A percentile compares a stretch with the other conserved stretches of the same genome.
These are phyloP conservation scores for Tillandsia fasciculata DNA, from an alignment of 176 grass and related monocot species.

Conservation along the genomic window DNA sequence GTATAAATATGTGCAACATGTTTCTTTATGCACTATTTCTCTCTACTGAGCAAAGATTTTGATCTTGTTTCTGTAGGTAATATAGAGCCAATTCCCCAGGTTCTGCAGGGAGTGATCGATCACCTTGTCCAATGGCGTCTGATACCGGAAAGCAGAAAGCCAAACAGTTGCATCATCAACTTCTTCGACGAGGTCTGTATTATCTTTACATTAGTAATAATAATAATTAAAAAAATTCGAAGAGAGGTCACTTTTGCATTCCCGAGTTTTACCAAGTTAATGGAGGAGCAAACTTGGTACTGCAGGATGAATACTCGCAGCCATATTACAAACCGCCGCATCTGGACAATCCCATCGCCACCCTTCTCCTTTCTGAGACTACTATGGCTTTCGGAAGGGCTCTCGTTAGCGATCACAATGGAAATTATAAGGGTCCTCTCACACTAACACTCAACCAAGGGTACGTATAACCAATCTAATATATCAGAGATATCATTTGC, in stretches of 20 bases:
- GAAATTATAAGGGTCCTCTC: constrained; percentile 95
- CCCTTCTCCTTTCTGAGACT: constrained; percentile 79
- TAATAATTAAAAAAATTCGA: not conserved
- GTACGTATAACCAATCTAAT: constrained; percentile 18
- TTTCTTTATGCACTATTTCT: not conserved
- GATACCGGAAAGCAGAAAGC: constrained; percentile 91
- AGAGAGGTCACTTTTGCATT: constrained; percentile 4
- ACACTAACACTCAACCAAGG: constrained; percentile 79
- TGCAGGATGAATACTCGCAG: constrained; percentile 85
- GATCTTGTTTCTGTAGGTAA: constrained; percentile 47
- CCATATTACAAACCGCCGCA: constrained; percentile 98
- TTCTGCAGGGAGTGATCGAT: constrained; percentile 84
- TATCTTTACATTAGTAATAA: not conserved
- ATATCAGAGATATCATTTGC: no score
- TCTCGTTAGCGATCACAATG: constrained; percentile 79
- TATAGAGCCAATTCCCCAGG: constrained; percentile 78
- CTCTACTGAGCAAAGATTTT: constrained; percentile 8
- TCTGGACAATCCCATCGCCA: constrained; percentile 91
- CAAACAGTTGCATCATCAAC: constrained; percentile 95
- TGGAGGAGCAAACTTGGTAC: no score
- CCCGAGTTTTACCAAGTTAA: no score
- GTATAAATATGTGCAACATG: not conserved
- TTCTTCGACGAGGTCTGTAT: constrained; percentile 88
- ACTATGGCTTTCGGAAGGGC: constrained; percentile 90
- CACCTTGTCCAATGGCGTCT: constrained; percentile 94